phyloP scores from a whole-genome alignment of 345 rosid species.

The Noccaea caerulescens region DNA sequence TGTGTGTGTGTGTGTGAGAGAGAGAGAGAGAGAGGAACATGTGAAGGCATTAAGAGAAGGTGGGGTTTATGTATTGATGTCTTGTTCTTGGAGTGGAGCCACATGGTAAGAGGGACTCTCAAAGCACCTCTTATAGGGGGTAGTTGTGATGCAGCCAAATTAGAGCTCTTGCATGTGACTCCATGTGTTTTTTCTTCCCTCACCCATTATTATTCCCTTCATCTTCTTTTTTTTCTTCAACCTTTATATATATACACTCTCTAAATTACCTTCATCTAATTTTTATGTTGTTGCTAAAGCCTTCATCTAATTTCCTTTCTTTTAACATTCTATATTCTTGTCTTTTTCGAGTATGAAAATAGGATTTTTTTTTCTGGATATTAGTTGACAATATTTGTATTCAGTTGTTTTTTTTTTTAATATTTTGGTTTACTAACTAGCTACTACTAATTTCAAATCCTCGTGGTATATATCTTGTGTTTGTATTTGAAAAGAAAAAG shows the following conservation, averaged over 20 bases:
- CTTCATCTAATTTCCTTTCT: not conserved
- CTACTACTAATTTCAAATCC: not conserved
- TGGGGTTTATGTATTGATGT: conserved; percentile 47
- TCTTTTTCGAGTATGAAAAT: not conserved
- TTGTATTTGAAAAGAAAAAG: not conserved
- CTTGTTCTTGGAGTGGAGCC: conserved; percentile 48
- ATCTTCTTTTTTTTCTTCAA: conserved; percentile 3
- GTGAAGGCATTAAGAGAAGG: conserved; percentile 47
- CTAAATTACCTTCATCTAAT: conserved; percentile 6
- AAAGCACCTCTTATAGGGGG: conserved; percentile 40
- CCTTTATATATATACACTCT: not conserved
- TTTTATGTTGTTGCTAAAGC: not conserved
- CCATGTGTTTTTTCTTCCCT: conserved; percentile 47
- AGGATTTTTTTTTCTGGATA: too few species aligned
- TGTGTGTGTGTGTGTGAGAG: not conserved
- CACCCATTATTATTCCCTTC: conserved; percentile 36
- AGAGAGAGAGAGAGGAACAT: conserved; percentile 39
- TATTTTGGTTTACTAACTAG: not conserved
- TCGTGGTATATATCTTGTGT: not conserved
- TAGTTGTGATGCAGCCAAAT: conserved; percentile 50
- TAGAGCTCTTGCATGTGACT: conserved; percentile 48
- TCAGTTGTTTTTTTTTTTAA: not conserved
- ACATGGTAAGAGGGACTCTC: conserved; percentile 46
- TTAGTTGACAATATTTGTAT: not conserved
- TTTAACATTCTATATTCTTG: not conserved